Evolutionary conservation across 257 asterid genomes (phyloP), one percentile per base, ranked within the genome.

Genomic region (Plantago ovata): DNA sequence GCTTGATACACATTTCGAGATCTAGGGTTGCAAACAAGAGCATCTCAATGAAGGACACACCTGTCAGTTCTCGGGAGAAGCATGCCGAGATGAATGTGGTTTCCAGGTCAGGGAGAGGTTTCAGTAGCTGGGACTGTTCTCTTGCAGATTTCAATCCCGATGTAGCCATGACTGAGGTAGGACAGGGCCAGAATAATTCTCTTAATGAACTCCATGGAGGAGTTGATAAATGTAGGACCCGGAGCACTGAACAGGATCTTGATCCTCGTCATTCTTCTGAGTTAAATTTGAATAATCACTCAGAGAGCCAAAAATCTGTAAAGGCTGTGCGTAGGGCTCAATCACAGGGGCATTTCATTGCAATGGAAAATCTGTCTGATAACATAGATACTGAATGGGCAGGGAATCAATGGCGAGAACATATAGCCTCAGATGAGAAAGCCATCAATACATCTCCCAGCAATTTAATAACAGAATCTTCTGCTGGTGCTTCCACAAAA

Each of bases 71-170:
- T 62, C 71, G 65, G 70, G 82, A 74, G 67, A 78, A 62, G 53
- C 71, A 58, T 59, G 12, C 69, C 49, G 87, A 78, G 62, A 58
- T 63, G 60, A 72, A 72, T 59, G 56, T 61, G 60, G 64, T 53
- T 71, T 66, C 84, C 56, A 76, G 78, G 70, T 68, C 76, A 19
- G 70, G 69, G 42, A 81, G 80, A 76, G 83, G 89, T 62, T 83
- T 83, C 69, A 72, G 69, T 56, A 78, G 87, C 76, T 78, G 60
- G 67, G 87, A 78, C 79, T 84, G 91, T 63, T 86, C 81, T 74
- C 71, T 75, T 64, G 64, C 64, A 67, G 72, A 69, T 76, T 54
- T 66, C 60, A 78, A 78, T 61, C 79, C 86, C 56, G 75, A 77
- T 48, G 63, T 46, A 44, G 39, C 59, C 10, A 52, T 53, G 39